Evolutionary conservation across 306 rosid genomes (phyloP).

Genomic region (Glycyrrhiza uralensis): DNA sequence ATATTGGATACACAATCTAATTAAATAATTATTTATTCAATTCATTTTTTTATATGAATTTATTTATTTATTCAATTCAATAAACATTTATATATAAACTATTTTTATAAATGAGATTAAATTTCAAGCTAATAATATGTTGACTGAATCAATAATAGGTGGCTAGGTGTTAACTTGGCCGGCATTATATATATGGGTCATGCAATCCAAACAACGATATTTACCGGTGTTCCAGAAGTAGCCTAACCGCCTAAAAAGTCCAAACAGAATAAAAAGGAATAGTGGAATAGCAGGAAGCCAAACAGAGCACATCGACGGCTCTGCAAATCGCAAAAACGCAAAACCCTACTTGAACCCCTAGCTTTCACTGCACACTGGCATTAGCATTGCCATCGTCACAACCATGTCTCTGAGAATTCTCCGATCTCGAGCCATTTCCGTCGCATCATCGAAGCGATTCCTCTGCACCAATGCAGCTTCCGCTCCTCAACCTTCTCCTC

Average conservation of each 20-base stretch:
- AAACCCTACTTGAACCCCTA: conserved; percentile 32
- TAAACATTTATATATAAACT: too few relatives aligned
- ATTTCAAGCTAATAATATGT: too few relatives aligned
- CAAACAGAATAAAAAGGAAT: not conserved
- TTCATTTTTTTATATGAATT: too few relatives aligned
- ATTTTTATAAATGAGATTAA: too few relatives aligned
- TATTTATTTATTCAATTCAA: too few relatives aligned
- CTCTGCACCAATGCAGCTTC: conserved; percentile 21
- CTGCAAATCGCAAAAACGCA: not conserved
- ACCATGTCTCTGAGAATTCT: conserved; percentile 29
- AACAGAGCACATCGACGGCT: not conserved
- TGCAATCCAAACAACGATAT: not conserved
- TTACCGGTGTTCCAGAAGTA: not conserved
- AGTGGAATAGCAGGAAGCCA: not conserved
- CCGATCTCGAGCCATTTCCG: conserved; percentile 29
- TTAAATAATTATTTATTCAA: too few relatives aligned
- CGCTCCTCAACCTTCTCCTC: conserved; percentile 14
- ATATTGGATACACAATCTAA: too few relatives aligned
- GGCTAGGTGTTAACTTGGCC: too few relatives aligned
- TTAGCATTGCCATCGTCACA: not conserved
- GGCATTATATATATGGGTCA: too few relatives aligned
- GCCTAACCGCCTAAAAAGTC: not conserved
- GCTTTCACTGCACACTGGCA: not conserved
- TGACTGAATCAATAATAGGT: too few relatives aligned
- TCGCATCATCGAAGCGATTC: conserved; percentile 21